Evolutionary conservation across 352 stramenopile genomes (phyloP), one percentile per base, ranked within the genome.

Genomic region (Pythium aristosporum): DNA sequence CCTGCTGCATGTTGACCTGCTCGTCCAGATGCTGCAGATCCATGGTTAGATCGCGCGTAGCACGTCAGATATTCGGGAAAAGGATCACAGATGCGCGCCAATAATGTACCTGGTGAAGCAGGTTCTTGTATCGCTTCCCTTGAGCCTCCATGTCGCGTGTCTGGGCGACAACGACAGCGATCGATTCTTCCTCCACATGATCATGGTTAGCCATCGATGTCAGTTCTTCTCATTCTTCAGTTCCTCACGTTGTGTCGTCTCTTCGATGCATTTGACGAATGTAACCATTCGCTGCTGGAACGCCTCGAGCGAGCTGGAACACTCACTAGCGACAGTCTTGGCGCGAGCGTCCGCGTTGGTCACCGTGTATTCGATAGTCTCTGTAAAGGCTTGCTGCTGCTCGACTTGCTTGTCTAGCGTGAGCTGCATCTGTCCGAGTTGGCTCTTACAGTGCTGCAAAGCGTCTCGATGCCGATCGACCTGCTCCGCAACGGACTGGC

Each of bases 261-360:
- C 44, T 36, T 87, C 75, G 1, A 82, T 59, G 21, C 75, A 71
- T 57, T 89, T 85, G 20, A 81, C 68, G 36, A 82, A 84, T 9
- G 61, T 48, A 6, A 81, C 37, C 50, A 87, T 76, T 21, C 74
- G 70, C 18, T 82, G 72, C 60, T 89, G 72, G 55, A 89, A 79
- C 0, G 52, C 49, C 11, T 84, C 75, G n/a, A 85, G 43, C 39
- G 58, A 76, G 28, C 70, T 74, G 2, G 62, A 52, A 55, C 63
- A 72, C 7, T 82, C 67, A 1, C 13, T 67, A 18, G 67, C 43
- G 3, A 55, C 67, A 2, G 57, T 39, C 48, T 18, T 64, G 58
- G 67, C 58, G 44, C 81, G 82, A 5, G 57, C 65, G 39, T 89
- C 73, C 0, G 62, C 48, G 0, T 57, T 63, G 2, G 63, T 71